phyloP scores from a whole-genome alignment of 805 yeast species.

The Lipomyces spencermartinsiae region DNA sequence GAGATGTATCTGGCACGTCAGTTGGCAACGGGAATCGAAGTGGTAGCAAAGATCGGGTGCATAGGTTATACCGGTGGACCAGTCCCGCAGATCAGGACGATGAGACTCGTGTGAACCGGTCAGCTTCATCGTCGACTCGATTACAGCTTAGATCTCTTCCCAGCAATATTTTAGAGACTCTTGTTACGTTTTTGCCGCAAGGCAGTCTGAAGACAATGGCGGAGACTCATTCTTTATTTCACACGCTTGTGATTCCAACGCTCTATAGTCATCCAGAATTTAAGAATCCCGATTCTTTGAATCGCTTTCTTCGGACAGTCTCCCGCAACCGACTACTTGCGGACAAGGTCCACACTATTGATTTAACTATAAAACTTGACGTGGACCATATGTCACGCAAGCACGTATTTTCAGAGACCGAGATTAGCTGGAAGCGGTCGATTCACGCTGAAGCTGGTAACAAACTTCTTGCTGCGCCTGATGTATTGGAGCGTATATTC shows the following conservation, averaged over 20 bases:
- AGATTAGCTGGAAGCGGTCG: constrained; percentile 5
- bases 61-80: not conserved
- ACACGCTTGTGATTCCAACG: constrained; percentile 3
- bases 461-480: not conserved
- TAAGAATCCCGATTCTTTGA: constrained; percentile 5
- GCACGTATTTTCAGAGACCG: not conserved
- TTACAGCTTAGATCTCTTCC: constrained; percentile 2
- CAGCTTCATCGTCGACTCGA: not conserved
- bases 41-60: not conserved
- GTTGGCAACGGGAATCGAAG: not conserved
- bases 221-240: constrained; percentile 3
- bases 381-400: not conserved
- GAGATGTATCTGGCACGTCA: not conserved
- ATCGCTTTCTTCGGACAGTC: constrained; percentile 1
- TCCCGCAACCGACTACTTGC: constrained; percentile 6
- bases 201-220: constrained; percentile 3
- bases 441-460: not conserved
- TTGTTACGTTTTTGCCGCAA: not conserved
- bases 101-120: not conserved
- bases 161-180: constrained; percentile 2
- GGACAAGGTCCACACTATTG: constrained; percentile 3
- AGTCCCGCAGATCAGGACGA: not conserved
- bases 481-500: constrained; percentile 1
- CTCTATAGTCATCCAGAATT: not conserved
- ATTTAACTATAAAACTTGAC: not conserved